A percentile compares a stretch with the other conserved stretches of the same genome.
Conservation (phyloP, 768 basidiomycete species). For the Cubamyces lactineus region DNA sequence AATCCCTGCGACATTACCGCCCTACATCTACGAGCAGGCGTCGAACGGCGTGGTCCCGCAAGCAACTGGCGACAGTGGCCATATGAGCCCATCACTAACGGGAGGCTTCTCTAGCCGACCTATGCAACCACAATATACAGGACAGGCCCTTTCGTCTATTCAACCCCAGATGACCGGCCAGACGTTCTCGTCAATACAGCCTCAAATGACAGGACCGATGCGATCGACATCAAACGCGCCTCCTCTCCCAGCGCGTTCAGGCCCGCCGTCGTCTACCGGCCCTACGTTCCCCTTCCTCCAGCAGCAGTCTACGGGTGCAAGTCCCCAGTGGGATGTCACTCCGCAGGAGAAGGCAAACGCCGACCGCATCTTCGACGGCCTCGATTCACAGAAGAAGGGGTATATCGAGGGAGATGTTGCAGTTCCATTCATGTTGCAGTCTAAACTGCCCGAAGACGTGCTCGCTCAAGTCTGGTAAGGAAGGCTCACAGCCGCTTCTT, state of each 20-base stretch:
- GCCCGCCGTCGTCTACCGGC: conserved; percentile 25
- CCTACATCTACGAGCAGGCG: conserved; percentile 85
- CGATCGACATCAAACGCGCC: conserved; percentile 28
- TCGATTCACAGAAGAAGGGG: conserved; percentile 76
- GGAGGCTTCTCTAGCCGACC: conserved; percentile 42
- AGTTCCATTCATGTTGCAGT: conserved; percentile 94
- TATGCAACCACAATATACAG: conserved; percentile 69
- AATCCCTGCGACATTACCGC: conserved; percentile 77
- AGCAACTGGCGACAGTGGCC: conserved; percentile 58
- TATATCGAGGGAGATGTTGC: conserved; percentile 93
- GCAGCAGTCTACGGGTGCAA: conserved; percentile 22
- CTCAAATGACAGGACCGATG: conserved; percentile 67
- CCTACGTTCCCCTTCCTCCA: conserved; percentile 28
- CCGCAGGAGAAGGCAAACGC: conserved; percentile 74
- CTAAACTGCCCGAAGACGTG: conserved; percentile 76
- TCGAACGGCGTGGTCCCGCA: conserved; percentile 52
- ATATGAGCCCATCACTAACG: conserved; percentile 57
- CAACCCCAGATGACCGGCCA: conserved; percentile 55
- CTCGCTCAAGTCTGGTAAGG: conserved; percentile 94
- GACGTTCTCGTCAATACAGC: conserved; percentile 42
- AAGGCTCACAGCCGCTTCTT: conserved; percentile 15
- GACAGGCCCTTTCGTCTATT: conserved; percentile 49
- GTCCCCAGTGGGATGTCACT: conserved; percentile 80
- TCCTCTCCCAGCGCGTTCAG: conserved; percentile 34
- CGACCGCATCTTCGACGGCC: conserved; percentile 79